Evolutionary conservation across 805 yeast species (phyloP), one percentile per base, ranked within the genome.

Genomic region (Candida broadrunensis): DNA sequence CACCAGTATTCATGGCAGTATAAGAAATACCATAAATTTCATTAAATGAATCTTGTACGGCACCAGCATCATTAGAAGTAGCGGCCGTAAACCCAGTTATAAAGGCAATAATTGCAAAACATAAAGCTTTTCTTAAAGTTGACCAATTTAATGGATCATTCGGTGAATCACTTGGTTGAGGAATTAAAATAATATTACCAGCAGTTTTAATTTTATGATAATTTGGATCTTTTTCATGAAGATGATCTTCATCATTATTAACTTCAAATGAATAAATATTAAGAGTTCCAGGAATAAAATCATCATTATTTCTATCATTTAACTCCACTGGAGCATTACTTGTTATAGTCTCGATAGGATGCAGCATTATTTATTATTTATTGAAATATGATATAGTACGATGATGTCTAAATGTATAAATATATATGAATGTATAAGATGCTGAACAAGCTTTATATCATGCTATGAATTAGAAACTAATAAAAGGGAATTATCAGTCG

Each of bases 261-360:
- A 45, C 36, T 30, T 44, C 33, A 13, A 37, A 29, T 8, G 77
- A 55, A 40, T 72, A 66, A 32, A 78, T 68, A 52, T 75, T 77
- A 46, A 73, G 59, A 0, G 84, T 78, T 5, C 83, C 83, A 2
- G 83, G 83, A 33, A 78, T 56, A 50, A 68, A 77, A 30, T 74
- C 77, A 2, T 54, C 55, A 31, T 50, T 38, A 21, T 55, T 19
- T 58, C 67, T 27, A 56, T 61, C 38, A 56, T 62, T 35, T 60
- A 65, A 34, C 55, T 61, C 45, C 55, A 63, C 33, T 14, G 32
- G 32, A 29, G 17, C 32, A 15, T 29, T 29, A 6, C 63, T 61
- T 18, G 52, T 60, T 32, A 42, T 58, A 13, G 32, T 29, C 18
- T 29, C 32, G 13, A 29, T 15, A 15, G 32, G 32, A 29, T 29